Conservation (phyloP, 768 basidiomycete genomes). For the Lentinula boryana region DNA sequence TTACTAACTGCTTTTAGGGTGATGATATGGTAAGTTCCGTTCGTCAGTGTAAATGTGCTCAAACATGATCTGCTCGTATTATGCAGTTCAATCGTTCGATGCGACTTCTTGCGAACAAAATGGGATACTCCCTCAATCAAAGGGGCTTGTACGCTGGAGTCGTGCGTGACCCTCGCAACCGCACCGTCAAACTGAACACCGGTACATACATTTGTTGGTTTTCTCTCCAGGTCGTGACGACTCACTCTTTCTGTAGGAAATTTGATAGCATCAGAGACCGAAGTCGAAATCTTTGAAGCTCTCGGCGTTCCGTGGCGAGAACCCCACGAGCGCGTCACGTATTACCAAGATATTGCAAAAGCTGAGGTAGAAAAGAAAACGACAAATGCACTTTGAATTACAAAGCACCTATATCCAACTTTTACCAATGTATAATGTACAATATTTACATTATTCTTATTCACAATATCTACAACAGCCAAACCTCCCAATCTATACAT, state of each 20-base stretch:
- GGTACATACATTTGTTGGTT: conserved; percentile 29
- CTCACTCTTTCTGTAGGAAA: conserved; percentile 33
- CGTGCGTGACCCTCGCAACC: conserved; percentile 60
- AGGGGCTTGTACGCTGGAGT: conserved; percentile 72
- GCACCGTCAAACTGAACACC: conserved; percentile 50
- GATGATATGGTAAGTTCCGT: conserved; percentile 73
- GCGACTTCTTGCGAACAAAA: conserved; percentile 72
- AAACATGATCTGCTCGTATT: not conserved
- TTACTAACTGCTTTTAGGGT: conserved; percentile 37
- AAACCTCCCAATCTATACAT: not conserved
- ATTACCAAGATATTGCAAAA: not conserved
- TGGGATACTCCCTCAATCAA: conserved; percentile 87
- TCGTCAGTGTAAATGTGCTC: not conserved
- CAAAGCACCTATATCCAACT: not conserved
- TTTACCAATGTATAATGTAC: not conserved
- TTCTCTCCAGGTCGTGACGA: not conserved
- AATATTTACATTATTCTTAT: not conserved
- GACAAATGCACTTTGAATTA: not conserved
- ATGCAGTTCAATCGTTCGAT: conserved; percentile 85
- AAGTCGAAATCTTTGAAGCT: conserved; percentile 79
- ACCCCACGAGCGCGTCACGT: conserved; percentile 60
- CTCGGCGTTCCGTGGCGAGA: conserved; percentile 80
- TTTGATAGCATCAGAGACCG: conserved; percentile 75
- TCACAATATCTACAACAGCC: not conserved
- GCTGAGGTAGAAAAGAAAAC: not conserved